Evolutionary conservation across 768 basidiomycete genomes (phyloP).

Genomic region (Boletus pseudo-olivaceus): DNA sequence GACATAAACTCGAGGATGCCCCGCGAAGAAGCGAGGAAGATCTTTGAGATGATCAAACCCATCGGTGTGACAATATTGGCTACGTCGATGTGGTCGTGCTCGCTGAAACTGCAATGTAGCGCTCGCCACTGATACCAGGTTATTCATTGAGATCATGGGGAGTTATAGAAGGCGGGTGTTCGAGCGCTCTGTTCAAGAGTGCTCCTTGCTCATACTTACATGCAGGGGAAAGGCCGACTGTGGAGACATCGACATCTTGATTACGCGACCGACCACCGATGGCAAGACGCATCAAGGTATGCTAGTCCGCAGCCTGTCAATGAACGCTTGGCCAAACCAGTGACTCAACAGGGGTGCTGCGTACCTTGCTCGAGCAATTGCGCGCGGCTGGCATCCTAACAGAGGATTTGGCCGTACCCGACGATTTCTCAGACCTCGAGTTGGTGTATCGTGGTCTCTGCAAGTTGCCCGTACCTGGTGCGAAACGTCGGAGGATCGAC

Average conservation of each 20-base stretch:
- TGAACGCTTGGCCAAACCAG: not conserved
- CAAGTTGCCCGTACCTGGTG: slow-evolving; percentile 43
- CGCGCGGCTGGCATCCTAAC: slow-evolving; percentile 63
- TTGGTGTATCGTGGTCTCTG: slow-evolving; percentile 82
- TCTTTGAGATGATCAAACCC: slow-evolving; percentile 70
- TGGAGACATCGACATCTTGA: slow-evolving; percentile 89
- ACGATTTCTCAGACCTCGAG: slow-evolving; percentile 66
- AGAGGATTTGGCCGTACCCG: slow-evolving; percentile 73
- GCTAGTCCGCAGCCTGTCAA: not conserved
- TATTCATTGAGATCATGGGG: slow-evolving; percentile 88
- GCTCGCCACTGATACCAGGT: slow-evolving; percentile 60
- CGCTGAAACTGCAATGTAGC: slow-evolving; percentile 41
- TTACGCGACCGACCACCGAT: slow-evolving; percentile 71
- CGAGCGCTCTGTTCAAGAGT: not conserved
- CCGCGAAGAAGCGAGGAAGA: slow-evolving; percentile 67
- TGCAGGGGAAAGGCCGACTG: slow-evolving; percentile 73
- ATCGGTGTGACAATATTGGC: slow-evolving; percentile 46
- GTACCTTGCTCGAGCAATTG: slow-evolving; percentile 53
- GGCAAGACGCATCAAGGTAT: slow-evolving; percentile 72
- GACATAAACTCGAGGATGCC: slow-evolving; percentile 89
- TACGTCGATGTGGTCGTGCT: not conserved
- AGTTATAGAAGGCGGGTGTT: slow-evolving; percentile 67
- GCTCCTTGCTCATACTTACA: not conserved
- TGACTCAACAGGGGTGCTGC: slow-evolving; percentile 50
- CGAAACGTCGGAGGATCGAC: slow-evolving; percentile 72